A percentile compares a stretch with the other conserved stretches of the same genome.
phyloP scores from a whole-genome alignment of 441 rosid species.

The Aleurites moluccanus region DNA sequence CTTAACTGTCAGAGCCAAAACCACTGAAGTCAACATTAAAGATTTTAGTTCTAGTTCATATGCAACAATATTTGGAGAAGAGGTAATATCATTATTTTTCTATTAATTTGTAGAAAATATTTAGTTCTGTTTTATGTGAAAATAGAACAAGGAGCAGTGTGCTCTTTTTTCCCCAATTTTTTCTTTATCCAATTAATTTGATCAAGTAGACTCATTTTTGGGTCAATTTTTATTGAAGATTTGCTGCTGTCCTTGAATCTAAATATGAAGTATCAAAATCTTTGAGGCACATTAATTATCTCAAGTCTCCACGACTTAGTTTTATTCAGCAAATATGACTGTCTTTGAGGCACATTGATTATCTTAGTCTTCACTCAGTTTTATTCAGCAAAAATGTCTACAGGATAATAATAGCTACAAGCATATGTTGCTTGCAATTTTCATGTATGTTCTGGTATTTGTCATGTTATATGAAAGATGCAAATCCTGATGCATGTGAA shows the following conservation, averaged over 20 bases:
- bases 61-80: slow-evolving; percentile 85
- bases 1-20: slow-evolving; percentile 78
- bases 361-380: background rate
- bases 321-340: background rate
- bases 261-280: background rate
- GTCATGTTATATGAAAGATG: background rate
- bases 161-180: background rate
- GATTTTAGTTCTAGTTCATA: slow-evolving; percentile 91
- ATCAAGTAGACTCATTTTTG: background rate
- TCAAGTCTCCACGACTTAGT: background rate
- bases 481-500: background rate
- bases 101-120: background rate
- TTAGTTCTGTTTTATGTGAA: background rate
- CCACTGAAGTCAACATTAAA: slow-evolving; percentile 62
- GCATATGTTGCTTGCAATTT: background rate
- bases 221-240: background rate
- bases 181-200: background rate
- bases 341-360: background rate
- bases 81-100: slow-evolving; percentile 51
- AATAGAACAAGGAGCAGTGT: background rate
- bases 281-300: background rate
- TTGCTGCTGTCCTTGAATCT: too few species aligned
- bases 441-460: background rate
- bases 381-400: background rate
- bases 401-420: background rate